Evolutionary conservation across 2,329 filamentous ascomycete genomes (phyloP).

Genomic region (Talaromyces funiculosus): DNA sequence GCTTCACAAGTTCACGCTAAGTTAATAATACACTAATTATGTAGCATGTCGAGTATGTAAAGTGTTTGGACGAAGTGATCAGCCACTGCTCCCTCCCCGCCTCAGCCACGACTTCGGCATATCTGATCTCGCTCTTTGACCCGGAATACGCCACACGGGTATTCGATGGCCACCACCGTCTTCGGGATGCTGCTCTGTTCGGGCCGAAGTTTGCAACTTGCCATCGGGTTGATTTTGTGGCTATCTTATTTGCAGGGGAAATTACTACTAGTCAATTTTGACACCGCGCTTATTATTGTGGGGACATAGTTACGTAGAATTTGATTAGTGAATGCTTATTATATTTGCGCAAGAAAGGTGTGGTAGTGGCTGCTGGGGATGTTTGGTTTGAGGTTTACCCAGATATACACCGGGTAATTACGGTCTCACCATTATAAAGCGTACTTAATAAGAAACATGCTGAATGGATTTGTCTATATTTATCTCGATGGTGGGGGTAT

Average conservation of each 20-base stretch:
- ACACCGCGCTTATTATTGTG: neutral
- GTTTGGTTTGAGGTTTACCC: neutral
- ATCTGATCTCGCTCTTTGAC: constrained; percentile 29
- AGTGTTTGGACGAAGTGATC: no score
- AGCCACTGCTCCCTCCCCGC: constrained; percentile 1
- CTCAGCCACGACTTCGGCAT: constrained; percentile 29
- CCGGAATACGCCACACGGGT: constrained; percentile 26
- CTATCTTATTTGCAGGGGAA: neutral
- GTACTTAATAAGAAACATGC: no score
- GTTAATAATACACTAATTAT: no score
- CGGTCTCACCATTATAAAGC: no score
- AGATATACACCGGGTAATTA: no score
- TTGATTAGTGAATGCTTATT: no score
- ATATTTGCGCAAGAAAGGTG: neutral
- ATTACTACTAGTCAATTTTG: constrained; percentile 1
- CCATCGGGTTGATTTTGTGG: constrained; percentile 15
- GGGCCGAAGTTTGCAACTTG: constrained; percentile 15
- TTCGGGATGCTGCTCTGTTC: constrained; percentile 23
- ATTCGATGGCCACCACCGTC: constrained; percentile 28
- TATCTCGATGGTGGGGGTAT: constrained; percentile 3
- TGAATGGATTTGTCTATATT: constrained; percentile 5
- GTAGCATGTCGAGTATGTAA: no score
- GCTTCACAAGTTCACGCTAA: neutral
- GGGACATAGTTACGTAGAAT: no score
- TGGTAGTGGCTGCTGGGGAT: neutral